phyloP scores from a whole-genome alignment of 2,329 filamentous ascomycete genomes.

The Fusarium coicis region DNA sequence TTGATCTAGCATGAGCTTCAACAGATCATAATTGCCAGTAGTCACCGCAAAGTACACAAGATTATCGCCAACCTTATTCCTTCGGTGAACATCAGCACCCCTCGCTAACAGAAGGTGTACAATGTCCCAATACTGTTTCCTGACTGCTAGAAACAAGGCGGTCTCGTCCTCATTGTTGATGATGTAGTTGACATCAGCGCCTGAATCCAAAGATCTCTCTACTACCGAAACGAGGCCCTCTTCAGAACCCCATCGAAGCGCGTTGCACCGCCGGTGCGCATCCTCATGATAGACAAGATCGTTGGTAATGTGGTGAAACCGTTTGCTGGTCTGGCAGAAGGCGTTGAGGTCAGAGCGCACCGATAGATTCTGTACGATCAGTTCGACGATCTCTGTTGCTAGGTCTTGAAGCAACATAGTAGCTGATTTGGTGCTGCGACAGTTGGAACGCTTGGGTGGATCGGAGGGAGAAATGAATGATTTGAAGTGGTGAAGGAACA shows the following conservation, averaged over 20 bases:
- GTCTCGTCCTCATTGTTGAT: background rate
- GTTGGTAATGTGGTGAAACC: background rate
- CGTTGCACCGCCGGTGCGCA: background rate
- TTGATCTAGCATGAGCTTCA: background rate
- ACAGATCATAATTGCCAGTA: background rate
- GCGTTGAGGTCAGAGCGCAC: background rate
- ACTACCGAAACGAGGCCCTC: background rate
- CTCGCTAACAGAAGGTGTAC: background rate
- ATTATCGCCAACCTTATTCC: background rate
- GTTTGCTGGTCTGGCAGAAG: background rate
- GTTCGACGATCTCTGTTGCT: constrained; percentile 6
- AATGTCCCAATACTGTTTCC: background rate
- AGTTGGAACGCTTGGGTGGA: rapidly evolving
- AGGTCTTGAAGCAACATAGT: constrained; percentile 1
- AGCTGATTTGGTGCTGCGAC: rapidly evolving
- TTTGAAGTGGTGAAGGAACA: background rate
- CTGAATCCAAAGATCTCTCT: background rate
- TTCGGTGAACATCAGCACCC: background rate
- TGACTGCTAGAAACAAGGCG: background rate
- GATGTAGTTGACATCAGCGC: background rate
- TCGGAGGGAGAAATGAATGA: rapidly evolving
- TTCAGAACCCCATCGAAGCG: background rate
- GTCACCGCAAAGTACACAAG: background rate
- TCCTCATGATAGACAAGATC: background rate
- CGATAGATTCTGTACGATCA: background rate